A percentile compares a stretch with the other conserved stretches of the same genome.
Conservation (phyloP, 441 rosid species). For the Rhodomyrtus psidioides region DNA sequence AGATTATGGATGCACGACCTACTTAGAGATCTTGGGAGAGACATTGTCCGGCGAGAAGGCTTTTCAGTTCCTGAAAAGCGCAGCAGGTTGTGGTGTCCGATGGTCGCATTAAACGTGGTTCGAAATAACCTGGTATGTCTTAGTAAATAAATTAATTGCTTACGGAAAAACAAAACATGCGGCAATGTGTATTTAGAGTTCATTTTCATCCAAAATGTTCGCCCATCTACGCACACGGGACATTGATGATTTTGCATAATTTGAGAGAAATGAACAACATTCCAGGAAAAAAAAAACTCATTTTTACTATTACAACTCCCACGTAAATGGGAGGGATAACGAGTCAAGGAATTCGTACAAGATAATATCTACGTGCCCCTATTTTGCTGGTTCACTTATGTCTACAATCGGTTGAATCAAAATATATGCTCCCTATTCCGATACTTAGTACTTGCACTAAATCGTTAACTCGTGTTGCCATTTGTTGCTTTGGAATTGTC, state of each 20-base stretch:
- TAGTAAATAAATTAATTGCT: background rate
- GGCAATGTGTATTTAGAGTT: background rate
- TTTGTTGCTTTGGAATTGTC: background rate
- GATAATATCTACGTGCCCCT: background rate
- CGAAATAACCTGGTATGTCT: background rate
- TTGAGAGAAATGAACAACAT: background rate
- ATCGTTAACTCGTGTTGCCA: background rate
- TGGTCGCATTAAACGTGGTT: accelerated
- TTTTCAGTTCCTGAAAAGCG: accelerated
- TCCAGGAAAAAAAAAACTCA: background rate
- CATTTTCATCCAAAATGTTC: background rate
- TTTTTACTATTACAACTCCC: background rate
- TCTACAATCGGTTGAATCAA: background rate
- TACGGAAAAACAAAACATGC: background rate
- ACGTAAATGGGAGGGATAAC: background rate
- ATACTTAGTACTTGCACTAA: background rate
- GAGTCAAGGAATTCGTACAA: background rate
- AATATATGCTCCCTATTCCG: background rate
- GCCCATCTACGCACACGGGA: background rate
- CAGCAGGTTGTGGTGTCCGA: background rate
- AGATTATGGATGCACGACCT: background rate
- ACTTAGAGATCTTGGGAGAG: background rate
- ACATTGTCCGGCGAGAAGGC: background rate
- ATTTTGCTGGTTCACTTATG: background rate
- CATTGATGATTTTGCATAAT: background rate